Percentiles rank a stretch among this genome's conserved stretches.
These are phyloP conservation scores for Penicillium sp. DNA, from an alignment of 2,329 filamentous ascomycete genomes.

Conservation along the genomic window DNA sequence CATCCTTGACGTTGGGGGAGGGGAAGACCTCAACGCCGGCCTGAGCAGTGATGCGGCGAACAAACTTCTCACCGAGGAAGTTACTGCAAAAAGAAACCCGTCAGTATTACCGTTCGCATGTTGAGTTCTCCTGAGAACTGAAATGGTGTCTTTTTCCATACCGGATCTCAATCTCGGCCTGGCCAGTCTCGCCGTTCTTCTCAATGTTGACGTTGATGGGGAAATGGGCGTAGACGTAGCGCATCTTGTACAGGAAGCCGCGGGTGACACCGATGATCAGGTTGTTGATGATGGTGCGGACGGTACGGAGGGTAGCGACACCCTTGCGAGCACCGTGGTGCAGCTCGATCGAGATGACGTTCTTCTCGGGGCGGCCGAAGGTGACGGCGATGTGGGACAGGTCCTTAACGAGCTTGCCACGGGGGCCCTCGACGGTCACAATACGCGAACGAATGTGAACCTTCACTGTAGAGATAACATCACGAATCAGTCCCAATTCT, in stretches of 20 bases:
- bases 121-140: neutral
- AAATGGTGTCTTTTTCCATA: conserved; percentile 50
- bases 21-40: conserved; percentile 85
- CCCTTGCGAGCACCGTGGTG: conserved; percentile 99
- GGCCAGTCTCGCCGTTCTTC: conserved; percentile 87
- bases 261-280: conserved; percentile 97
- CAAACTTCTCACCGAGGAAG: conserved; percentile 99
- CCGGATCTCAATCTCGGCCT: conserved; percentile 95
- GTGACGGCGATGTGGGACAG: conserved; percentile 94
- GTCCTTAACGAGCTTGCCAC: conserved; percentile 96
- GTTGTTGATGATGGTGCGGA: conserved; percentile 98
- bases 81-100: conserved; percentile 57
- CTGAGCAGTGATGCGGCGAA: conserved; percentile 86
- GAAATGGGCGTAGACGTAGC: conserved; percentile 99
- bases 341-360: conserved; percentile 92
- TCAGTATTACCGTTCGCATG: neutral
- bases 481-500: conserved; percentile 25
- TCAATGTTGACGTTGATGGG: conserved; percentile 99
- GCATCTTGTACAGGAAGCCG: conserved; percentile 99
- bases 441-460: conserved; percentile 94
- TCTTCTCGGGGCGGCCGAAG: conserved; percentile 84
- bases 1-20: conserved; percentile 94
- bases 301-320: conserved; percentile 95
- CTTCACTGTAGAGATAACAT: conserved; percentile 68
- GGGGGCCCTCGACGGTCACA: conserved; percentile 95